Conservation (phyloP, 2,329 filamentous ascomycete genomes). For the Thielaviopsis musarum region DNA sequence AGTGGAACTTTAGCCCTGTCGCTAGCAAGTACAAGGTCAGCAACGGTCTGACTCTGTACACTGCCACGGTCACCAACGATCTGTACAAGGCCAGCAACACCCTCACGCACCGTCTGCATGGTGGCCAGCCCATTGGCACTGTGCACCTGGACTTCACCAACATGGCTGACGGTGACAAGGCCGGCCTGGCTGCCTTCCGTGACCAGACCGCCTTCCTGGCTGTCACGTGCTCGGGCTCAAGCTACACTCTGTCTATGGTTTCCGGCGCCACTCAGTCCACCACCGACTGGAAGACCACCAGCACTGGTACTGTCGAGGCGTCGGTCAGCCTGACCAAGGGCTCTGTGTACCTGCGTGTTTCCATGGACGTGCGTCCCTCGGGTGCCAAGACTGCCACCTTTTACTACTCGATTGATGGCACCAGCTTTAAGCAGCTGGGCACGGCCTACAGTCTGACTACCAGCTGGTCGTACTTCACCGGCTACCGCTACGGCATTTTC, state of each 20-base stretch:
- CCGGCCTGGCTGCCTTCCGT: slow-evolving; percentile 35
- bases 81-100: slow-evolving; percentile 31
- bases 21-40: slow-evolving; percentile 26
- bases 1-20: slow-evolving; percentile 48
- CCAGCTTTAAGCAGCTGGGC: slow-evolving; percentile 18
- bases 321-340: slow-evolving; percentile 12
- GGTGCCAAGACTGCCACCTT: slow-evolving; percentile 15
- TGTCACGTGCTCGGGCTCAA: slow-evolving; percentile 22
- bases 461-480: slow-evolving; percentile 30
- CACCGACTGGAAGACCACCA: slow-evolving; percentile 13
- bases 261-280: slow-evolving; percentile 24
- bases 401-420: slow-evolving; percentile 16
- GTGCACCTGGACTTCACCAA: slow-evolving; percentile 30
- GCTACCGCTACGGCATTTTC: slow-evolving; percentile 30
- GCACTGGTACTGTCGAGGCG: slow-evolving; percentile 14
- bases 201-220: slow-evolving; percentile 37
- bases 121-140: slow-evolving; percentile 30
- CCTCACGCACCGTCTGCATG: slow-evolving; percentile 28
- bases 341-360: slow-evolving; percentile 15
- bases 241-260: slow-evolving; percentile 19
- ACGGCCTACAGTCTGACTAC: slow-evolving; percentile 21
- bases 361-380: slow-evolving; percentile 16
- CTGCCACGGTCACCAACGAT: slow-evolving; percentile 35
- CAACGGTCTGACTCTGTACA: slow-evolving; percentile 28
- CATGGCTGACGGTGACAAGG: slow-evolving; percentile 34